A percentile compares a stretch with the other conserved stretches of the same genome.
These are phyloP conservation scores for Flaveria robusta DNA, from an alignment of 129 eudicot genomes.

Conservation along the genomic window DNA sequence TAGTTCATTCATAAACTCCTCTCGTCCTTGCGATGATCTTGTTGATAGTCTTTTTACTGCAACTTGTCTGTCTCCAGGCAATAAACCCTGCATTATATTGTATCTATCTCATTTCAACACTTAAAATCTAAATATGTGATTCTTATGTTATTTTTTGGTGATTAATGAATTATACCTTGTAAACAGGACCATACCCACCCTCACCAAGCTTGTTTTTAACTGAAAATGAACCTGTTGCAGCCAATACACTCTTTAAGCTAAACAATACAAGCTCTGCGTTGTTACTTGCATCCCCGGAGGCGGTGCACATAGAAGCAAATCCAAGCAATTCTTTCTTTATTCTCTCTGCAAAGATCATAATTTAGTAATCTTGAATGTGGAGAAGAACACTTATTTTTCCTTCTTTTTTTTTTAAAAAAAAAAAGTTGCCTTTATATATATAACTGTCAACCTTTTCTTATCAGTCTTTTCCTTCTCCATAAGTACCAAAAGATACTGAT, in stretches of 20 bases:
- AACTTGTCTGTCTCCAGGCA: conserved; percentile 39
- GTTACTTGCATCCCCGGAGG: conserved; percentile 27
- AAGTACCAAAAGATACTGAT: conserved; percentile 31
- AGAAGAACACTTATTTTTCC: no score
- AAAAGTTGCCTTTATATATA: background rate
- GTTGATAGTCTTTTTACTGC: conserved; percentile 39
- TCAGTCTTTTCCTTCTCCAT: conserved; percentile 27
- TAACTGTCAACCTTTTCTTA: conserved; percentile 34
- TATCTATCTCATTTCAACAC: background rate
- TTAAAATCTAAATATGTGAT: background rate
- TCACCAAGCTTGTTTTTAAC: conserved; percentile 40
- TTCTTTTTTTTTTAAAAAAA: background rate
- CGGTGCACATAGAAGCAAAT: conserved; percentile 25
- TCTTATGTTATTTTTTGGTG: background rate
- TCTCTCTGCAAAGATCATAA: conserved; percentile 24
- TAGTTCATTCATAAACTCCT: conserved; percentile 43
- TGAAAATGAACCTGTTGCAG: conserved; percentile 38
- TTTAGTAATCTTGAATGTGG: conserved; percentile 17
- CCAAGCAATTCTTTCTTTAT: conserved; percentile 26
- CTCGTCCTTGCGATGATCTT: conserved; percentile 43
- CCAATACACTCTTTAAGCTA: conserved; percentile 38
- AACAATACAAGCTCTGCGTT: conserved; percentile 38
- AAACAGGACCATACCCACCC: conserved; percentile 49
- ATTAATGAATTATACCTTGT: conserved; percentile 31
- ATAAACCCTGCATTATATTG: conserved; percentile 32